Evolutionary conservation across 2,329 filamentous ascomycete genomes (phyloP).

Genomic region (Gliomastix tumulicola): DNA sequence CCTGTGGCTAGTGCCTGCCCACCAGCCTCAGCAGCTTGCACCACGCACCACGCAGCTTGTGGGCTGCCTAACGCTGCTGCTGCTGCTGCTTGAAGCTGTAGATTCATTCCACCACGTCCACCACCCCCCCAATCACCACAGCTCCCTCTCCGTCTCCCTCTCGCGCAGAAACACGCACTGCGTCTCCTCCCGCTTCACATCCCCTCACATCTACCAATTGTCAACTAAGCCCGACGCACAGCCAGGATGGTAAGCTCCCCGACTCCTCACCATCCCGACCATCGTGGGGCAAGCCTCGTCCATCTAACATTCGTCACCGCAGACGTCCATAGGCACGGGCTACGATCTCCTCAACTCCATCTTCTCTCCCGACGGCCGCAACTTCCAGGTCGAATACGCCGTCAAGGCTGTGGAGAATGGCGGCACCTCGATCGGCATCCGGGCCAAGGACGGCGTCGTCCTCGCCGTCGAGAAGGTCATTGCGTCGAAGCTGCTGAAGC

Average conservation of each 20-base stretch:
- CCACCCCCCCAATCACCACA: no score
- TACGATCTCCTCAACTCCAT: conserved; percentile 99
- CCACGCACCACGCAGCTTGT: conserved; percentile 1
- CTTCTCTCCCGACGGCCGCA: conserved; percentile 97
- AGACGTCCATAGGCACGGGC: conserved; percentile 99
- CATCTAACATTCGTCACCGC: conserved; percentile 5
- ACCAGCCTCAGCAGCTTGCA: neutral
- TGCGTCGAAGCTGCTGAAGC: conserved; percentile 89
- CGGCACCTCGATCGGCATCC: conserved; percentile 90
- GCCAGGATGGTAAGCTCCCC: conserved; percentile 2
- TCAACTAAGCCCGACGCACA: neutral
- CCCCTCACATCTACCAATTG: neutral
- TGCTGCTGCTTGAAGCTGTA: no score
- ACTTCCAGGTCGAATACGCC: conserved; percentile 99
- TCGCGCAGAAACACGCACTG: no score
- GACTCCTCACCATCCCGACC: conserved; percentile 12
- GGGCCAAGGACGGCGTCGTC: conserved; percentile 95
- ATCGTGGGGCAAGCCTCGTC: no score
- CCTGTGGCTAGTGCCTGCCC: neutral
- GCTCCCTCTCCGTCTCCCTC: neutral
- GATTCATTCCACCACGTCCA: no score
- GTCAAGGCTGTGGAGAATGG: conserved; percentile 98
- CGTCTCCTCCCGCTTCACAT: no score
- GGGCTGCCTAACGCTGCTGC: no score
- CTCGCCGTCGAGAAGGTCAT: conserved; percentile 96